Conservation (phyloP, 2,329 filamentous ascomycete species). For the Xylariaceae sp. region DNA sequence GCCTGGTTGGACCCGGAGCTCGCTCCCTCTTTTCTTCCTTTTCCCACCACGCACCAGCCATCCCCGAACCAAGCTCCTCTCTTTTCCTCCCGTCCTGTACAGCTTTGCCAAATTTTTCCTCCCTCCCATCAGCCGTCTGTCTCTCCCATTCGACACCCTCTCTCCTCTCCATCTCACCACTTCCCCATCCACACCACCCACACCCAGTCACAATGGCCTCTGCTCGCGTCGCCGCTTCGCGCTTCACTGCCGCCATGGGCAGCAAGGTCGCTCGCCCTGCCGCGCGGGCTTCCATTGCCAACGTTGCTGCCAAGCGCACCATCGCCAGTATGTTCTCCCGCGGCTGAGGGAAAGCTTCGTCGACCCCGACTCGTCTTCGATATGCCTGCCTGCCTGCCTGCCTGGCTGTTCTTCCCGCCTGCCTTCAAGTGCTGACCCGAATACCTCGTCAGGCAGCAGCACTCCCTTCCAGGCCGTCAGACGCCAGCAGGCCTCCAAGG, state of each 20-base stretch:
- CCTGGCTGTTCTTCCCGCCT: too few species aligned
- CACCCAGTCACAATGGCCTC: slow-evolving; percentile 79
- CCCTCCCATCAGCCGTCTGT: slow-evolving; percentile 17
- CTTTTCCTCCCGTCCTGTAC: slow-evolving; percentile 15
- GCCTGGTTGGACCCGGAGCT: slow-evolving; percentile 20
- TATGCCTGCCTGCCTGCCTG: too few species aligned
- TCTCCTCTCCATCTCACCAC: slow-evolving; percentile 32
- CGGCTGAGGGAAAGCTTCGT: too few species aligned
- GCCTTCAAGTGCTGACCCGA: too few species aligned
- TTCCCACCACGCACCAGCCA: slow-evolving; percentile 21
- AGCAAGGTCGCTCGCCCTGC: slow-evolving; percentile 72
- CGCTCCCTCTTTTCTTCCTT: slow-evolving; percentile 22
- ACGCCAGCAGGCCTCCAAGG: slow-evolving; percentile 61
- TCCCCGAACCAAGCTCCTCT: slow-evolving; percentile 21
- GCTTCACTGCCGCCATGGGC: slow-evolving; percentile 70
- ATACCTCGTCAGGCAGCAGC: slow-evolving; percentile 34
- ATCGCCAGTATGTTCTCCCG: slow-evolving; percentile 60
- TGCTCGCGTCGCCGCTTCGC: slow-evolving; percentile 68
- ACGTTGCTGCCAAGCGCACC: slow-evolving; percentile 63
- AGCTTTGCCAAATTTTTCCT: slow-evolving; percentile 16
- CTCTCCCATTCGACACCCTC: slow-evolving; percentile 29
- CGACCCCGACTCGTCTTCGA: too few species aligned
- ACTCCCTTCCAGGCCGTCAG: slow-evolving; percentile 67
- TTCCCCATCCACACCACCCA: slow-evolving; percentile 35
- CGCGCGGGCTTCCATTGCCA: slow-evolving; percentile 55